Evolutionary conservation across 805 yeast genomes (phyloP).

Genomic region (Saccharomycopsis sp.): DNA sequence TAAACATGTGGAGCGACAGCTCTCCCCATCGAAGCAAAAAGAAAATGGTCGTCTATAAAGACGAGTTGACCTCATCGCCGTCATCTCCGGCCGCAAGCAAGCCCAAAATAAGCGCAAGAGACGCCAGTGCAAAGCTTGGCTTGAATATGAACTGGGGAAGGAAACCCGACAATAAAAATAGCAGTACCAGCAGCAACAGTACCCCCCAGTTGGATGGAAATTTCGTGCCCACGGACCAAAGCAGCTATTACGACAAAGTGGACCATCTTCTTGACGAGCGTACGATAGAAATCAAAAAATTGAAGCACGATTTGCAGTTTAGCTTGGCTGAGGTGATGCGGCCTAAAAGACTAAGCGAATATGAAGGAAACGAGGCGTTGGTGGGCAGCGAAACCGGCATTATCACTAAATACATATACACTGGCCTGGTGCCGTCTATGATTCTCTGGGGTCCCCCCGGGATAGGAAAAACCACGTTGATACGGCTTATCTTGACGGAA

Average conservation of each 20-base stretch:
- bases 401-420: constrained; percentile 54
- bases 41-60: constrained; percentile 1
- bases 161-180: neutral
- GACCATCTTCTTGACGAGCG: constrained; percentile 17
- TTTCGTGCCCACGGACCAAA: constrained; percentile 6
- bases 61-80: neutral
- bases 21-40: neutral
- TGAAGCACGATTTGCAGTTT: constrained; percentile 14
- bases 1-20: constrained; percentile 10
- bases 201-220: constrained; percentile 7
- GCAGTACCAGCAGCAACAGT: neutral
- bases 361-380: constrained; percentile 80
- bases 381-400: constrained; percentile 56
- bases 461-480: constrained; percentile 82
- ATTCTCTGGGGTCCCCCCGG: constrained; percentile 96
- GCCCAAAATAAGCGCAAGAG: constrained; percentile 8
- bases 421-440: constrained; percentile 69
- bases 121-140: constrained; percentile 5
- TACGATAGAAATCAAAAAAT: constrained; percentile 13
- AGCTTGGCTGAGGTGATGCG: constrained; percentile 72
- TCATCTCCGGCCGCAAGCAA: neutral
- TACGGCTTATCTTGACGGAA: constrained; percentile 37
- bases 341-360: constrained; percentile 63
- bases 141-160: constrained; percentile 8
- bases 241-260: constrained; percentile 15